Conservation (phyloP, 768 basidiomycete species). For the Boletus rex-veris region DNA sequence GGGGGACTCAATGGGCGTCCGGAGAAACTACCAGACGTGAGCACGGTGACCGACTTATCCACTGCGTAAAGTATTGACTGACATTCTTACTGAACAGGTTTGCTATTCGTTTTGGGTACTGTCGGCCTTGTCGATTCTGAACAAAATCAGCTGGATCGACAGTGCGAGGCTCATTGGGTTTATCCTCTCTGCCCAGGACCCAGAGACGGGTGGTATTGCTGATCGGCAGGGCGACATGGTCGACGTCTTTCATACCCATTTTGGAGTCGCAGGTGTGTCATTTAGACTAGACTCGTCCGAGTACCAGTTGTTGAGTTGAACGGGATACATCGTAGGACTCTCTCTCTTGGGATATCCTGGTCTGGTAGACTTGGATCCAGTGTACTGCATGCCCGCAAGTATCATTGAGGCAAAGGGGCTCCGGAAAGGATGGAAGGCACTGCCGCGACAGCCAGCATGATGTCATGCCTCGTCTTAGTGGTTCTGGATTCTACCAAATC, state of each 20-base stretch:
- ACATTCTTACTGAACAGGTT: conserved; percentile 31
- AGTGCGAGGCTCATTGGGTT: conserved; percentile 70
- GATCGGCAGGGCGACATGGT: conserved; percentile 91
- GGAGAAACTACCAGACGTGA: conserved; percentile 93
- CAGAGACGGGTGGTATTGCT: conserved; percentile 88
- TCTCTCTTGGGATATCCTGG: conserved; percentile 86
- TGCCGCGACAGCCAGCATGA: conserved; percentile 26
- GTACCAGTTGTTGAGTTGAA: conserved; percentile 2
- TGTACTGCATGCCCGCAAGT: conserved; percentile 91
- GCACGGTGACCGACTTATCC: conserved; percentile 22
- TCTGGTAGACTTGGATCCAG: conserved; percentile 83
- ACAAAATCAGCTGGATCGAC: conserved; percentile 86
- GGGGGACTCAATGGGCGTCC: conserved; percentile 97
- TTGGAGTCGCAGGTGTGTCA: conserved; percentile 79
- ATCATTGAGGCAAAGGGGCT: conserved; percentile 71
- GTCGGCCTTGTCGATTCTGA: conserved; percentile 80
- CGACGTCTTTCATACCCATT: conserved; percentile 96
- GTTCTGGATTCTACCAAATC: conserved; percentile 3
- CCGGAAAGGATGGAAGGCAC: conserved; percentile 43
- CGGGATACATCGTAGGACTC: conserved; percentile 47
- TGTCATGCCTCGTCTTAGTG: conserved; percentile 2
- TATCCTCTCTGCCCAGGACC: conserved; percentile 88
- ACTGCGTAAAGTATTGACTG: background rate
- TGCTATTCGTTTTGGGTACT: conserved; percentile 99
- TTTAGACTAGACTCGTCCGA: background rate